phyloP scores from a whole-genome alignment of 1,139 yeast genomes.

The Ashbya aceris region DNA sequence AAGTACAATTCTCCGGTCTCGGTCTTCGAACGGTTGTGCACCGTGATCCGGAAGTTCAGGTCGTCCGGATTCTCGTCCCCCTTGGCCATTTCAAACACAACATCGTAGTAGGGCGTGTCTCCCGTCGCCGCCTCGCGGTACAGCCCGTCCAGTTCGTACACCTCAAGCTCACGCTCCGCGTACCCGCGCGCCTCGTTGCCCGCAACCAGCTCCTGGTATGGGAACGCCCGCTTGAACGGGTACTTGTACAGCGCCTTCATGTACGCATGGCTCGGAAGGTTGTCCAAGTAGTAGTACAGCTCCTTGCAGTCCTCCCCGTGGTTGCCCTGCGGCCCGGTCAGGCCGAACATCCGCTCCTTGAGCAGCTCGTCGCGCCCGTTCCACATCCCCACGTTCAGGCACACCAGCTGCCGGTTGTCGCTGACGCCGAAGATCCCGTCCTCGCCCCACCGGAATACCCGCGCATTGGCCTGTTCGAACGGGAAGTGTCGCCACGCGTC shows the following conservation, averaged over 20 bases:
- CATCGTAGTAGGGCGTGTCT: conserved; percentile 79
- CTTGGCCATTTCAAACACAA: conserved; percentile 87
- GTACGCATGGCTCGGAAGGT: conserved; percentile 88
- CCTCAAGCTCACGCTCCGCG: conserved; percentile 48
- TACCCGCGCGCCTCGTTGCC: conserved; percentile 46
- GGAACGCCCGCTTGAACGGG: conserved; percentile 69
- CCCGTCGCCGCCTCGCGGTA: conserved; percentile 37
- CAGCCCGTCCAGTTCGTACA: conserved; percentile 26
- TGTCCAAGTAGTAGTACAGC: conserved; percentile 77
- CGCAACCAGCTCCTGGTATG: conserved; percentile 66
- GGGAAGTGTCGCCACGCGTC: conserved; percentile 93
- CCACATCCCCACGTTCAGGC: conserved; percentile 82
- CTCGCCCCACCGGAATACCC: conserved; percentile 94
- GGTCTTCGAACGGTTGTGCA: conserved; percentile 70
- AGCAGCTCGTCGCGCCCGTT: conserved; percentile 80
- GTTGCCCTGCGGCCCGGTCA: conserved; percentile 88
- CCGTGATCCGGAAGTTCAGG: conserved; percentile 74
- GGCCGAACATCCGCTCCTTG: conserved; percentile 82
- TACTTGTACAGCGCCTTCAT: conserved; percentile 90
- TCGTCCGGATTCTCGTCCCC: conserved; percentile 77
- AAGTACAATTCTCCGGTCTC: conserved; percentile 81
- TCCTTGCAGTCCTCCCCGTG: conserved; percentile 96
- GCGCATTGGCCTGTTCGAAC: conserved; percentile 73
- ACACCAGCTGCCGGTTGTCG: conserved; percentile 73
- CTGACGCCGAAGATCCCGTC: conserved; percentile 91